phyloP scores from a whole-genome alignment of 2,329 filamentous ascomycete genomes.

The Neophaeococcomyces mojaviensis region DNA sequence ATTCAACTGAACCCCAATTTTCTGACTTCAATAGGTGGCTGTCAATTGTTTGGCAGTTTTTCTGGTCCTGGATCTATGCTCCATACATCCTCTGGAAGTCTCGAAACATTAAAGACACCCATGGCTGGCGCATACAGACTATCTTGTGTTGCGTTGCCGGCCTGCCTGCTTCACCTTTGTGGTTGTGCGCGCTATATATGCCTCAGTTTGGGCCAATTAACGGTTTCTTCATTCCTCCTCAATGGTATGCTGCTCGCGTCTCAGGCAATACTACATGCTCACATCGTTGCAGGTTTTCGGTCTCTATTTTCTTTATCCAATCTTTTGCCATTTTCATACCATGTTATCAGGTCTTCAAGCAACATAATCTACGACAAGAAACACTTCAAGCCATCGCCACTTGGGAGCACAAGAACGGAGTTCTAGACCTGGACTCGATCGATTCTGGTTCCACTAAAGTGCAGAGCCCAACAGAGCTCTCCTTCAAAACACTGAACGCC shows the following conservation, averaged over 20 bases:
- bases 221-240: slow-evolving; percentile 48
- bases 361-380: slow-evolving; percentile 1
- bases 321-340: slow-evolving; percentile 54
- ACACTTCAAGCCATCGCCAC: slow-evolving; percentile 4
- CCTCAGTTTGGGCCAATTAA: slow-evolving; percentile 46
- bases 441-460: not conserved
- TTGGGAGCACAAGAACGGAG: slow-evolving; percentile 3
- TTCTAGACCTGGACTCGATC: not conserved
- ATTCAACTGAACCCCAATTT: slow-evolving; percentile 2
- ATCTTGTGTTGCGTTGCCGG: slow-evolving; percentile 37
- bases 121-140: slow-evolving; percentile 56
- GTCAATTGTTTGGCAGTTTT: slow-evolving; percentile 46
- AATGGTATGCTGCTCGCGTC: slow-evolving; percentile 42
- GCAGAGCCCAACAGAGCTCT: not conserved
- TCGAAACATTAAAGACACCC: slow-evolving; percentile 51
- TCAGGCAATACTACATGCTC: not conserved
- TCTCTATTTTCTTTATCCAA: slow-evolving; percentile 53
- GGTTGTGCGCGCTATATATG: slow-evolving; percentile 47
- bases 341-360: slow-evolving; percentile 30
- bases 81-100: slow-evolving; percentile 53
- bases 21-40: slow-evolving; percentile 26
- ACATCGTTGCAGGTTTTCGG: slow-evolving; percentile 32
- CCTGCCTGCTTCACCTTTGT: slow-evolving; percentile 55
- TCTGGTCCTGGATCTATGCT: slow-evolving; percentile 57
- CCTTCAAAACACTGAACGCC: not conserved